Percentiles rank a stretch among this genome's conserved stretches.
Conservation (phyloP, 1,284 basidiomycete species). For the Hymenochaete sp. region DNA sequence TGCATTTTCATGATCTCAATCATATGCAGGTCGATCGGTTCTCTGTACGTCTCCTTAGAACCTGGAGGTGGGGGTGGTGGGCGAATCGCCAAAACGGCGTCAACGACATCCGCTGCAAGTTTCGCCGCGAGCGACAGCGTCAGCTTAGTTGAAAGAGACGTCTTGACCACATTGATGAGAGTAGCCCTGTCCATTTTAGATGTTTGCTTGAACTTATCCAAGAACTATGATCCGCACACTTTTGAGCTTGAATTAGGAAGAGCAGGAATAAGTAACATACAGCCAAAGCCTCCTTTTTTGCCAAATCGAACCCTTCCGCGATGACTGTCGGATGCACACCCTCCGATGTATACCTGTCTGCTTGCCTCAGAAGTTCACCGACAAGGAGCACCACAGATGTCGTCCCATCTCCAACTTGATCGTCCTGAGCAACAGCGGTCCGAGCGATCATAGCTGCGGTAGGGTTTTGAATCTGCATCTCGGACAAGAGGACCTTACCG, state of each 20-base stretch:
- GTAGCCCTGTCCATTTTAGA: conserved; percentile 79
- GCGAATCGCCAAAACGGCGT: conserved; percentile 89
- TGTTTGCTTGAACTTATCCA: conserved; percentile 82
- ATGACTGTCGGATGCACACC: conserved; percentile 98
- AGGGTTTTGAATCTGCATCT: conserved; percentile 99
- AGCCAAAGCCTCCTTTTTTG: conserved; percentile 87
- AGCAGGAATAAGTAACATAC: conserved; percentile 38
- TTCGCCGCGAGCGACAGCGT: conserved; percentile 78
- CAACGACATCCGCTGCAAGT: conserved; percentile 88
- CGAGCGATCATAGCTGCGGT: conserved; percentile 99
- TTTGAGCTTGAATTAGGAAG: not conserved
- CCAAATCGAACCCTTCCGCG: conserved; percentile 92
- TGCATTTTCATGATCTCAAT: conserved; percentile 99
- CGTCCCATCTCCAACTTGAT: conserved; percentile 98
- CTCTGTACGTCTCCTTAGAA: conserved; percentile 57
- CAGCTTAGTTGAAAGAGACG: conserved; percentile 93
- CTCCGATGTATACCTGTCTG: conserved; percentile 96
- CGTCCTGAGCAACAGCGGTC: conserved; percentile 97
- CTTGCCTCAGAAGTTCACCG: conserved; percentile 95
- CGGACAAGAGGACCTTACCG: conserved; percentile 95
- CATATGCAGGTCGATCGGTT: conserved; percentile 99
- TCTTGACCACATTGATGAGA: conserved; percentile 88
- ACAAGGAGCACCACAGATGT: conserved; percentile 96
- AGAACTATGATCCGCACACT: conserved; percentile 52
- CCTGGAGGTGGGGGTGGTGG: conserved; percentile 48